Percentiles rank a stretch among this genome's conserved stretches.
Evolutionary conservation across 164 flowering plant species (phyloP).

Genomic region (Berberis vulgaris): DNA sequence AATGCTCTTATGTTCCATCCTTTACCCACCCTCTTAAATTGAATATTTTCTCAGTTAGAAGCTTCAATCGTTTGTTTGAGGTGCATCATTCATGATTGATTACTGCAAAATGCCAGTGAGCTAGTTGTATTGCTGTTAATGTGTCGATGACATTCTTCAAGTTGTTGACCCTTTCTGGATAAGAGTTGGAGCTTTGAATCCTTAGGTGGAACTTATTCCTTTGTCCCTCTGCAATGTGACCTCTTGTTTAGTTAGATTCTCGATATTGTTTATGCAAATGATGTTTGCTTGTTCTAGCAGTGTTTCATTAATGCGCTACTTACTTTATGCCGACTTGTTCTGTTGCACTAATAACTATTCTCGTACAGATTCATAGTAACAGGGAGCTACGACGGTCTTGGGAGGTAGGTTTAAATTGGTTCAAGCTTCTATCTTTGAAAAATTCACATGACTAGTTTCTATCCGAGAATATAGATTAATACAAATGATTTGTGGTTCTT

Average conservation of each 20-base stretch:
- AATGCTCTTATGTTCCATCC: background rate
- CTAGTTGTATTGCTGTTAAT: no score
- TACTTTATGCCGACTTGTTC: background rate
- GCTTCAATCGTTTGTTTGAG: no score
- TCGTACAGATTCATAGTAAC: slow-evolving; percentile 73
- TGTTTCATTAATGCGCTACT: background rate
- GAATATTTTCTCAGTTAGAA: background rate
- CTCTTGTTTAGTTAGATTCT: background rate
- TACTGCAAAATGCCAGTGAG: no score
- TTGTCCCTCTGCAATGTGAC: background rate
- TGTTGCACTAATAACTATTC: slow-evolving; percentile 2
- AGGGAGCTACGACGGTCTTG: slow-evolving; percentile 86
- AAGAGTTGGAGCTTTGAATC: background rate
- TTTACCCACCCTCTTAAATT: background rate
- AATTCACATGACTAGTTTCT: background rate
- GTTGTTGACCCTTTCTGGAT: background rate
- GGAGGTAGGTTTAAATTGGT: slow-evolving; percentile 41
- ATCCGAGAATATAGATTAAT: background rate
- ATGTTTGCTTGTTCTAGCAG: background rate
- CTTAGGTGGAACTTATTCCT: no score
- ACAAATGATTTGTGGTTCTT: background rate
- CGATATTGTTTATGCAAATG: background rate
- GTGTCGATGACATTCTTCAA: no score
- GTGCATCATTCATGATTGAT: no score
- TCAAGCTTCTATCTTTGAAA: background rate